A percentile compares a stretch with the other conserved stretches of the same genome.
These are phyloP conservation scores for Lyophyllum atratum DNA, from an alignment of 768 basidiomycete genomes.

Conservation along the genomic window DNA sequence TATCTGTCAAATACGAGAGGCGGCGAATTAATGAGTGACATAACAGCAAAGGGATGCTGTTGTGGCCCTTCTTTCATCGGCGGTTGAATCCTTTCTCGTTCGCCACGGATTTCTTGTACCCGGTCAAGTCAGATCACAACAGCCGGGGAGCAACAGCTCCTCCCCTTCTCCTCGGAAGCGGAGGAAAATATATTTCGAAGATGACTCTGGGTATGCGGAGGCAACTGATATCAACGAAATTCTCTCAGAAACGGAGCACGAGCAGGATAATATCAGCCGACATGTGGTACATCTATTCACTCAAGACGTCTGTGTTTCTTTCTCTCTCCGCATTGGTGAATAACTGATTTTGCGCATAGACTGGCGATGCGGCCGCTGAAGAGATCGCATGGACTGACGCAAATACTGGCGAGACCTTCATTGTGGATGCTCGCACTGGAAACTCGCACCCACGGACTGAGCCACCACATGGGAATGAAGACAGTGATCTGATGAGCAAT, in stretches of 20 bases:
- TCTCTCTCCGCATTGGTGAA: neutral
- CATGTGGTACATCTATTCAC: neutral
- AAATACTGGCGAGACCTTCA: conserved; percentile 54
- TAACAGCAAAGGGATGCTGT: conserved; percentile 62
- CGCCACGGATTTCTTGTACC: conserved; percentile 57
- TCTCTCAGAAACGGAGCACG: neutral
- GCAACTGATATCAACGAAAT: neutral
- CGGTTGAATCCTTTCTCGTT: conserved; percentile 62
- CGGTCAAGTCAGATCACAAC: conserved; percentile 18
- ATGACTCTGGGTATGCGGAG: conserved; percentile 39
- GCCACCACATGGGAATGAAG: conserved; percentile 8
- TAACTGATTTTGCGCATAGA: conserved; percentile 9
- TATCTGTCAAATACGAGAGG: conserved; percentile 2
- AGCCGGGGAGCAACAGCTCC: neutral
- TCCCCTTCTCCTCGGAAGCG: conserved; percentile 51
- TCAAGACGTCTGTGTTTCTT: conserved; percentile 5
- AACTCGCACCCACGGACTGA: conserved; percentile 51
- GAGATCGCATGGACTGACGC: conserved; percentile 64
- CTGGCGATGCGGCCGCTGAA: conserved; percentile 23
- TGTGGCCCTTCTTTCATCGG: conserved; percentile 53
- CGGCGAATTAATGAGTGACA: conserved; percentile 4
- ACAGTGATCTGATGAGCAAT: conserved; percentile 9
- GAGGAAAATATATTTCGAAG: conserved; percentile 40
- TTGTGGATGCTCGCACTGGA: conserved; percentile 70
- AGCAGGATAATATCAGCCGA: neutral